phyloP scores from a whole-genome alignment of 306 rosid genomes.

The Cyclanthera cordifolia region DNA sequence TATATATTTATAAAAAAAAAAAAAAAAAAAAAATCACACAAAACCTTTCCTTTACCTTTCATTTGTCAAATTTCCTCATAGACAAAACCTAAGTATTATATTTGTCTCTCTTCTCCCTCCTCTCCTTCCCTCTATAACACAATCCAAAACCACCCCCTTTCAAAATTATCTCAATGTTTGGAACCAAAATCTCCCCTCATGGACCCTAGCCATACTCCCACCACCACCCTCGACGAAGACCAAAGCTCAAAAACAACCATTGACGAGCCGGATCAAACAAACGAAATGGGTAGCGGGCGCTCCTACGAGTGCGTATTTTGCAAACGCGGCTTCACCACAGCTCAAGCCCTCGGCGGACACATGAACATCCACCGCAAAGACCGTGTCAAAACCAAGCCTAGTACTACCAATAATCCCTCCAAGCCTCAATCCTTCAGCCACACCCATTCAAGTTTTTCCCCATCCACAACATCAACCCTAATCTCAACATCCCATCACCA shows the following conservation, averaged over 20 bases:
- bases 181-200: neutral
- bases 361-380: conserved; percentile 85
- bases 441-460: neutral
- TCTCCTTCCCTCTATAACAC: neutral
- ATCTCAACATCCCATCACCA: neutral
- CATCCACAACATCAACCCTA: neutral
- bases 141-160: too few species aligned
- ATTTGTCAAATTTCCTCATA: too few species aligned
- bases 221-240: neutral
- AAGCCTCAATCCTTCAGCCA: neutral
- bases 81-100: conserved; percentile 6
- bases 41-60: too few species aligned
- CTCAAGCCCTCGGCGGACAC: conserved; percentile 94
- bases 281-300: neutral
- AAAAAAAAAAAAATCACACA: neutral
- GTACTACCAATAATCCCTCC: neutral
- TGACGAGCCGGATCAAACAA: neutral
- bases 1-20: too few species aligned
- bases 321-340: conserved; percentile 77
- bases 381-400: conserved; percentile 28
- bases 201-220: neutral
- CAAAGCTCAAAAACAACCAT: neutral
- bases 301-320: conserved; percentile 80
- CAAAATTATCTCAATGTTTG: neutral
- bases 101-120: neutral